These are phyloP conservation scores for Umbelopsis ramanniana DNA, from an alignment of 192 early-diverging fungal species.

Conservation along the genomic window DNA sequence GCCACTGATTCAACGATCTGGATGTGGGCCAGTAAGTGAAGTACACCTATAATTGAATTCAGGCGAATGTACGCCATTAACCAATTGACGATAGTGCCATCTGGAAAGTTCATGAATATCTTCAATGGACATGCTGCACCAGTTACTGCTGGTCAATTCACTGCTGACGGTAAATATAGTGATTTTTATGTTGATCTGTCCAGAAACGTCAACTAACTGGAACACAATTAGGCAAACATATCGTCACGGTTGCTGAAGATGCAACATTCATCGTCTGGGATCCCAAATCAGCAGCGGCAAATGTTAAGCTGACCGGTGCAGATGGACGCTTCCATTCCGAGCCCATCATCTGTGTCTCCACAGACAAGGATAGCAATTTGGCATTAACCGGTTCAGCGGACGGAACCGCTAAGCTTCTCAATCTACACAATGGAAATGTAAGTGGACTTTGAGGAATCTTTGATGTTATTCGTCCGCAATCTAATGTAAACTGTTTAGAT, in stretches of 20 bases:
- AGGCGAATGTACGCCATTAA: neutral
- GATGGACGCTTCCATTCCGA: constrained; percentile 89
- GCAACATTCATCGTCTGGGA: constrained; percentile 89
- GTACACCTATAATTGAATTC: neutral
- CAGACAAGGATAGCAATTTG: constrained; percentile 76
- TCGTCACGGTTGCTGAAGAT: constrained; percentile 88
- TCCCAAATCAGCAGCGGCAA: constrained; percentile 82
- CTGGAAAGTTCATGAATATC: constrained; percentile 90
- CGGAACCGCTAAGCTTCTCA: constrained; percentile 76
- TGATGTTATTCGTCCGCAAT: neutral
- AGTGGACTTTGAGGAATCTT: constrained; percentile 9
- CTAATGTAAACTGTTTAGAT: constrained; percentile 50
- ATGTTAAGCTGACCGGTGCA: constrained; percentile 61
- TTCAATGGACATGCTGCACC: constrained; percentile 88
- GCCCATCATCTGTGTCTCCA: constrained; percentile 73
- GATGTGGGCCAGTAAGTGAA: constrained; percentile 84
- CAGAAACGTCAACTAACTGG: too few relatives aligned
- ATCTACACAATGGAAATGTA: constrained; percentile 72
- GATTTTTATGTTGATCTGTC: too few relatives aligned
- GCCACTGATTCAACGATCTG: constrained; percentile 87
- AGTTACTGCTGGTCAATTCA: constrained; percentile 88
- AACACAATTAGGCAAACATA: constrained; percentile 49
- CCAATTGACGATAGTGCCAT: constrained; percentile 58
- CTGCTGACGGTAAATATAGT: constrained; percentile 71
- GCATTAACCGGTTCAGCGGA: constrained; percentile 86